These are phyloP conservation scores for Suillus americanus DNA, from an alignment of 768 basidiomycete genomes.

Conservation along the genomic window DNA sequence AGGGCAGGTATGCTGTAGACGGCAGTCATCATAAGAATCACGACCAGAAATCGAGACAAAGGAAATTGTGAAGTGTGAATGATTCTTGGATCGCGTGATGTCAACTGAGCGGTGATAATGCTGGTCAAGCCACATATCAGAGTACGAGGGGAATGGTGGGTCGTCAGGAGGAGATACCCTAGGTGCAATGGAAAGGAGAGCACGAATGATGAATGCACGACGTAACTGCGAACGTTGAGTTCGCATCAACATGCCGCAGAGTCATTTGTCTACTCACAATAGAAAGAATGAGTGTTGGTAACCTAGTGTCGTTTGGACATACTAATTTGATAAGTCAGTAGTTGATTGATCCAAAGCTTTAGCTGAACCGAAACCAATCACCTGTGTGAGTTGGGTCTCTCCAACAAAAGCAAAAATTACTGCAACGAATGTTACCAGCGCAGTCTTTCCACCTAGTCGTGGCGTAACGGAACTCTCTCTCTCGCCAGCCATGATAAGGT, in stretches of 20 bases:
- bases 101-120: slow-evolving; percentile 40
- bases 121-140: slow-evolving; percentile 52
- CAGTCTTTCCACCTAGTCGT: slow-evolving; percentile 45
- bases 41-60: slow-evolving; percentile 34
- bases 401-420: slow-evolving; percentile 70
- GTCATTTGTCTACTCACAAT: slow-evolving; percentile 53
- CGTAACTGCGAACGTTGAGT: slow-evolving; percentile 52
- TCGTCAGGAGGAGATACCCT: slow-evolving; percentile 54
- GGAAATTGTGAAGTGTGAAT: slow-evolving; percentile 25
- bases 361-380: slow-evolving; percentile 29
- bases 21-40: slow-evolving; percentile 23
- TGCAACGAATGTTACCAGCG: slow-evolving; percentile 55
- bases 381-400: slow-evolving; percentile 79
- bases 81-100: slow-evolving; percentile 12
- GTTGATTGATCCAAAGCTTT: neutral
- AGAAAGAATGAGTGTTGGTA: slow-evolving; percentile 90
- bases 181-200: slow-evolving; percentile 85
- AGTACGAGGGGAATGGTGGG: slow-evolving; percentile 45
- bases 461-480: slow-evolving; percentile 13
- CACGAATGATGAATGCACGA: slow-evolving; percentile 81
- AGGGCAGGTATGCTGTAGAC: slow-evolving; percentile 65
- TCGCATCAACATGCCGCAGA: slow-evolving; percentile 5
- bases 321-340: slow-evolving; percentile 41
- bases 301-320: slow-evolving; percentile 72
- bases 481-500: slow-evolving; percentile 5